phyloP scores from a whole-genome alignment of 2,329 filamentous ascomycete species.

The Drechslerella coelobrocha region DNA sequence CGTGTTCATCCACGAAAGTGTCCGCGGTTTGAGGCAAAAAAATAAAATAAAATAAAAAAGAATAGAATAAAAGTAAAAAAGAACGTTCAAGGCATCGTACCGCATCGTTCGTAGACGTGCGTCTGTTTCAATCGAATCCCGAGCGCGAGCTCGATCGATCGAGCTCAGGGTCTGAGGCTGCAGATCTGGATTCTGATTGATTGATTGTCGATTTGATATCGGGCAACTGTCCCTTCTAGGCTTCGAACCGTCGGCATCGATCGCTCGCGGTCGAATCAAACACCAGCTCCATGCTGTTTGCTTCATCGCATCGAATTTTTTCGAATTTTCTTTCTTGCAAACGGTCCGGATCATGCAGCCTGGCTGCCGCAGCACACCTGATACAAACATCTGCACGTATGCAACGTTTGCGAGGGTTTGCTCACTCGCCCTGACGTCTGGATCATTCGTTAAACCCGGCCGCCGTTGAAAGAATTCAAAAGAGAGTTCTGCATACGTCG shows the following conservation, averaged over 20 bases:
- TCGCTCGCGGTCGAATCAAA: not conserved
- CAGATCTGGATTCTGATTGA: too few relatives aligned
- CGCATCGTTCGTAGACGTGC: not conserved
- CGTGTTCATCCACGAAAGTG: constrained; percentile 37
- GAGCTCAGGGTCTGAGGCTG: not conserved
- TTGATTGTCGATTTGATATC: not conserved
- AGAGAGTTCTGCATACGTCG: not conserved
- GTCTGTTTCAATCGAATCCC: not conserved
- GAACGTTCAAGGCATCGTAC: not conserved
- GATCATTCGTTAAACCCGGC: constrained; percentile 4
- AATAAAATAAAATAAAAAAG: not conserved
- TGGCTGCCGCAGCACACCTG: not conserved
- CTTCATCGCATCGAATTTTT: constrained; percentile 10
- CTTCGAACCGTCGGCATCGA: constrained; percentile 3
- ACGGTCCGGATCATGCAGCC: constrained; percentile 25
- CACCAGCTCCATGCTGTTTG: not conserved
- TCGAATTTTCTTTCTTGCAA: too few relatives aligned
- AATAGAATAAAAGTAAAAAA: too few relatives aligned
- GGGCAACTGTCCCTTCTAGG: not conserved
- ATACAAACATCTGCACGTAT: constrained; percentile 10
- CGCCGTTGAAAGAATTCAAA: not conserved
- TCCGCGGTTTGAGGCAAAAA: constrained; percentile 46
- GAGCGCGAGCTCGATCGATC: not conserved
- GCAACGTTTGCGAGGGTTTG: not conserved
- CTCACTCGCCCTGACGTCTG: not conserved